Conservation (phyloP, 768 basidiomycete species). For the Pholiota conissans region DNA sequence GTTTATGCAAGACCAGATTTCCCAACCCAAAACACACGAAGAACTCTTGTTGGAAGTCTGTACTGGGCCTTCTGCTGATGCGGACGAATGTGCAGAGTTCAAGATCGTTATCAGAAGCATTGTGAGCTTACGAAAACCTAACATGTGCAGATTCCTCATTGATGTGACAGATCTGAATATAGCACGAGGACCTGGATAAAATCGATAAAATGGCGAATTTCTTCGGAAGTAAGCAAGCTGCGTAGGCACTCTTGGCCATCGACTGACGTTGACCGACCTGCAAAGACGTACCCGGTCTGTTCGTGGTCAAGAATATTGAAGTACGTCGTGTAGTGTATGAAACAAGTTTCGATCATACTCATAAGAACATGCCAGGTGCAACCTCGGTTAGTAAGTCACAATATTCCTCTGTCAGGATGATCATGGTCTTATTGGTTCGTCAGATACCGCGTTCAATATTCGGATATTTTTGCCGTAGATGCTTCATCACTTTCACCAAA, state of each 20-base stretch:
- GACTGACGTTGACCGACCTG: not conserved
- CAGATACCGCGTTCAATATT: constrained; percentile 77
- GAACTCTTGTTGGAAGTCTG: constrained; percentile 47
- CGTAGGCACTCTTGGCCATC: not conserved
- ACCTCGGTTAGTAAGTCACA: constrained; percentile 16
- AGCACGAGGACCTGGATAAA: constrained; percentile 51
- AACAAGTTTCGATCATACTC: not conserved
- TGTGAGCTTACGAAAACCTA: constrained; percentile 18
- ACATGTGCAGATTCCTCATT: not conserved
- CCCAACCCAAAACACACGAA: constrained; percentile 55
- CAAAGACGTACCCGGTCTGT: constrained; percentile 56
- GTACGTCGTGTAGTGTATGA: constrained; percentile 28
- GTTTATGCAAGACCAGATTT: constrained; percentile 45
- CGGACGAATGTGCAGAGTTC: constrained; percentile 41
- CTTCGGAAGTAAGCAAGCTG: constrained; percentile 43
- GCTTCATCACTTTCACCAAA: constrained; percentile 72
- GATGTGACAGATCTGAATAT: not conserved
- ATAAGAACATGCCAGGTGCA: not conserved
- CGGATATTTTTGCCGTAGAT: constrained; percentile 80
- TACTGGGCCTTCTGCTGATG: constrained; percentile 44
- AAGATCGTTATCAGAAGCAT: constrained; percentile 44
- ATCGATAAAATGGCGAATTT: constrained; percentile 66
- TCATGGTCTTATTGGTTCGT: not conserved
- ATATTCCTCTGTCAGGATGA: too few species aligned
- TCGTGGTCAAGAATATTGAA: constrained; percentile 56